These are phyloP conservation scores for Penicillium sp. DNA, from an alignment of 2,329 filamentous ascomycete species.

Conservation along the genomic window DNA sequence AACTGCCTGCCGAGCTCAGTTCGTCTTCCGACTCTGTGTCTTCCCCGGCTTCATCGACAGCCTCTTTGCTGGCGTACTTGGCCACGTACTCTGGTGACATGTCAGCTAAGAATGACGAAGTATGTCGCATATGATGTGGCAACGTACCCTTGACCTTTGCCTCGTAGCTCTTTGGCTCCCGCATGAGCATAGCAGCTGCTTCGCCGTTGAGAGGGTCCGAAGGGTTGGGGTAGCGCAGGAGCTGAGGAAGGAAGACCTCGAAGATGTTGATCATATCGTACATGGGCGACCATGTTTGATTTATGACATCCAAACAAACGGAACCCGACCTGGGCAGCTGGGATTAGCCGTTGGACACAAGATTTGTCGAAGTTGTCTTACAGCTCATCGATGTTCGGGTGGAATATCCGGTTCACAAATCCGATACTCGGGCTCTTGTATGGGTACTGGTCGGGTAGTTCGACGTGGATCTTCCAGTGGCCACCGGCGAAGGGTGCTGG, in stretches of 20 bases:
- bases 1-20: conserved; percentile 90
- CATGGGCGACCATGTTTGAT: conserved; percentile 99
- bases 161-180: conserved; percentile 87
- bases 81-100: conserved; percentile 69
- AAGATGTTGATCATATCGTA: conserved; percentile 97
- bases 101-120: conserved; percentile 2
- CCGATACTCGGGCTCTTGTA: conserved; percentile 98
- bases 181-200: conserved; percentile 81
- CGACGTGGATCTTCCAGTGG: conserved; percentile 95
- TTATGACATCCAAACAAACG: conserved; percentile 96
- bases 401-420: conserved; percentile 96
- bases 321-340: conserved; percentile 72
- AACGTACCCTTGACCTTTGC: conserved; percentile 81
- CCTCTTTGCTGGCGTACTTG: conserved; percentile 87
- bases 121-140: too few species aligned
- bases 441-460: conserved; percentile 91
- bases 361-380: too few species aligned
- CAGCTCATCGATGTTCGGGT: conserved; percentile 97
- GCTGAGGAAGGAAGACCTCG: conserved; percentile 87
- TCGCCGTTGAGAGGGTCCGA: conserved; percentile 94
- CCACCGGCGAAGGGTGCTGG: conserved; percentile 86
- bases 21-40: conserved; percentile 89
- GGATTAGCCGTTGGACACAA: too few species aligned
- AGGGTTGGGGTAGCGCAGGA: conserved; percentile 91
- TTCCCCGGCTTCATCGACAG: conserved; percentile 75